A percentile compares a stretch with the other conserved stretches of the same genome.
These are phyloP conservation scores for Thielaviopsis euricoi DNA, from an alignment of 2,329 filamentous ascomycete genomes.

Conservation along the genomic window DNA sequence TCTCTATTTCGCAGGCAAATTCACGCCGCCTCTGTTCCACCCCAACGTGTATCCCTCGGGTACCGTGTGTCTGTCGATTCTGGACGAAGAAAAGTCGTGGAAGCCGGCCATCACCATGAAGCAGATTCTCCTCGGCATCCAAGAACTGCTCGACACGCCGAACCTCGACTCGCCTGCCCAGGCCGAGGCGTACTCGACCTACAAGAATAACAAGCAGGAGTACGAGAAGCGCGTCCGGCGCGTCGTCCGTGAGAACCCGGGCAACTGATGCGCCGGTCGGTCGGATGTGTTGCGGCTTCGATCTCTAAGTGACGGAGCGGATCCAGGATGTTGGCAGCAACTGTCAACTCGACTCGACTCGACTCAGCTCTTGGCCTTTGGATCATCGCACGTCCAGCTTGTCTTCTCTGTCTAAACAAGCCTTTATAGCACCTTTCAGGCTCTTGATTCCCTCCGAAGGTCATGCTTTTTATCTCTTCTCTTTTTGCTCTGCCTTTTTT, in stretches of 20 bases:
- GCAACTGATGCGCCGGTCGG: not conserved
- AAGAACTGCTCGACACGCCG: slow-evolving; percentile 87
- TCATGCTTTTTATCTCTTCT: not conserved
- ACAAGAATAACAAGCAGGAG: slow-evolving; percentile 72
- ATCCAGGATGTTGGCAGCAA: too few relatives aligned
- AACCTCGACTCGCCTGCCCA: slow-evolving; percentile 95
- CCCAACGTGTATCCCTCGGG: slow-evolving; percentile 97
- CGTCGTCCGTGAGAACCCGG: slow-evolving; percentile 75
- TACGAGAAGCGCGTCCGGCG: slow-evolving; percentile 81
- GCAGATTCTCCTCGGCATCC: slow-evolving; percentile 89
- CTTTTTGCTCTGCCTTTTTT: not conserved
- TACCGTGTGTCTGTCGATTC: slow-evolving; percentile 88
- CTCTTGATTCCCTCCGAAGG: too few relatives aligned
- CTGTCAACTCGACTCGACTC: too few relatives aligned
- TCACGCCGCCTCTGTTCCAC: slow-evolving; percentile 87
- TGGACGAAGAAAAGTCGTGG: slow-evolving; percentile 98
- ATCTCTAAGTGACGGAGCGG: too few relatives aligned
- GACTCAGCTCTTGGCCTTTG: too few relatives aligned
- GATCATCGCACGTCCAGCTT: too few relatives aligned
- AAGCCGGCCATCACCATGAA: slow-evolving; percentile 97
- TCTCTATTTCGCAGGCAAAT: slow-evolving; percentile 54
- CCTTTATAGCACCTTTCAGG: too few relatives aligned
- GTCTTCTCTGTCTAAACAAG: too few relatives aligned
- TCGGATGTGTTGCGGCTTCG: not conserved
- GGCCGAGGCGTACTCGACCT: slow-evolving; percentile 92